Conservation (phyloP, 1,284 basidiomycete genomes). For the Taiwanofungus camphoratus region DNA sequence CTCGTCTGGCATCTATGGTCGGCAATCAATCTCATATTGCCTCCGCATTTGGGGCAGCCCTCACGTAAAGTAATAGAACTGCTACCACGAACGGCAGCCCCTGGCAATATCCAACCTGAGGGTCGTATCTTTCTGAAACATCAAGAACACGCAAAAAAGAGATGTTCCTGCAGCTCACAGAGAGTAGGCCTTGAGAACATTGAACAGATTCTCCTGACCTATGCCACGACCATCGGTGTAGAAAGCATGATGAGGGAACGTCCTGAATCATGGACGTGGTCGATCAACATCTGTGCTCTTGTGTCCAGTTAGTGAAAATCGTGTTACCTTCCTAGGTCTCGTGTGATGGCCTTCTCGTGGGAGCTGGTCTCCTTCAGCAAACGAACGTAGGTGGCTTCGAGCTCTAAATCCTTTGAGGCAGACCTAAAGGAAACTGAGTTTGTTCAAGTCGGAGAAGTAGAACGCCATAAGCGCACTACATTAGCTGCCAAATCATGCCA, state of each 20-base stretch:
- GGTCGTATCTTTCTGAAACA: constrained; percentile 67
- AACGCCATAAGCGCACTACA: constrained; percentile 45
- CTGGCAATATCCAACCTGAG: constrained; percentile 96
- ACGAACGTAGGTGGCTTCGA: constrained; percentile 82
- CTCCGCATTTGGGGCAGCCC: no score
- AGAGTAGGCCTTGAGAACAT: constrained; percentile 97
- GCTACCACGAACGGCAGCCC: constrained; percentile 95
- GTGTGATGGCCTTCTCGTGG: constrained; percentile 91
- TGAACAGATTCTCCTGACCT: constrained; percentile 95
- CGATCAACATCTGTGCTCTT: no score
- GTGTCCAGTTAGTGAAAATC: no score
- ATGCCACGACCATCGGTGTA: constrained; percentile 90
- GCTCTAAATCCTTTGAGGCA: constrained; percentile 83
- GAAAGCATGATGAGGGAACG: constrained; percentile 96
- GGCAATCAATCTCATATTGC: background rate
- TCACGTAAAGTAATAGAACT: constrained; percentile 84
- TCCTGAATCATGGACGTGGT: no score
- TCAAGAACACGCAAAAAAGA: constrained; percentile 13
- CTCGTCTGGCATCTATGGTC: constrained; percentile 89
- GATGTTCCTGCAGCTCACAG: constrained; percentile 42
- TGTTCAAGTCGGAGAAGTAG: constrained; percentile 3
- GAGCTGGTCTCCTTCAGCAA: constrained; percentile 80
- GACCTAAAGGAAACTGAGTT: constrained; percentile 42
- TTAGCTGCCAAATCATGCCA: constrained; percentile 98
- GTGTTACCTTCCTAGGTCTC: constrained; percentile 84